These are phyloP conservation scores for Botrytis byssoidea DNA, from an alignment of 2,329 filamentous ascomycete genomes.

Conservation along the genomic window DNA sequence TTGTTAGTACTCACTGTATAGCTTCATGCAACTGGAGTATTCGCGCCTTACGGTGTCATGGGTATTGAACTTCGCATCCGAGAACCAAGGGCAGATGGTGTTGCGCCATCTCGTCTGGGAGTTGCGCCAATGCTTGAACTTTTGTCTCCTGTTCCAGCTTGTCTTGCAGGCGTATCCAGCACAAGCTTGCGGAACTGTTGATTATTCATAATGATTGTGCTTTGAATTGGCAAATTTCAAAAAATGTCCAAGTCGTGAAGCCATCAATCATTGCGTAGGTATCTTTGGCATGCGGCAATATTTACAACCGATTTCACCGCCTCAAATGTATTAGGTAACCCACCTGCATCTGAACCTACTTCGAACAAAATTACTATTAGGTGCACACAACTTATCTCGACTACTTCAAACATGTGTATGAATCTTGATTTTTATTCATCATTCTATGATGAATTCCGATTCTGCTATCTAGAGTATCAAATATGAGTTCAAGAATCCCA, in stretches of 20 bases:
- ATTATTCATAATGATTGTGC: conserved; percentile 75
- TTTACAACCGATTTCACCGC: not conserved
- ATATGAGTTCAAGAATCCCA: not conserved
- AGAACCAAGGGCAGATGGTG: conserved; percentile 65
- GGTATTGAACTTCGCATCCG: conserved; percentile 78
- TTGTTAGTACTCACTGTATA: conserved; percentile 1
- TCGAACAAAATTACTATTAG: not conserved
- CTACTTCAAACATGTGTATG: not conserved
- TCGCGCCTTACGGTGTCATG: conserved; percentile 78
- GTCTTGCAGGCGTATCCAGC: conserved; percentile 49
- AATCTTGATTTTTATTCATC: not conserved
- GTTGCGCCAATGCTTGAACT: conserved; percentile 30
- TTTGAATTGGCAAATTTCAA: not conserved
- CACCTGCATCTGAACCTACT: not conserved
- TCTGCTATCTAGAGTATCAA: not conserved
- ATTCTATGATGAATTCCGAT: not conserved
- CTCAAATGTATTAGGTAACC: not conserved
- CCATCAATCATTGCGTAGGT: not conserved
- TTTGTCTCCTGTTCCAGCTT: conserved; percentile 32
- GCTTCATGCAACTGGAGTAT: not conserved
- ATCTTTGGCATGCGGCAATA: not conserved
- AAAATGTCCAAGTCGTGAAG: not conserved
- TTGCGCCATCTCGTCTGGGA: conserved; percentile 48
- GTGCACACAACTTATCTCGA: not conserved
- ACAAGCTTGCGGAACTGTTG: conserved; percentile 86